Evolutionary conservation across 176 grass and related monocot genomes (phyloP), one percentile per base, ranked within the genome.

Genomic region (Microstegium vimineum): DNA sequence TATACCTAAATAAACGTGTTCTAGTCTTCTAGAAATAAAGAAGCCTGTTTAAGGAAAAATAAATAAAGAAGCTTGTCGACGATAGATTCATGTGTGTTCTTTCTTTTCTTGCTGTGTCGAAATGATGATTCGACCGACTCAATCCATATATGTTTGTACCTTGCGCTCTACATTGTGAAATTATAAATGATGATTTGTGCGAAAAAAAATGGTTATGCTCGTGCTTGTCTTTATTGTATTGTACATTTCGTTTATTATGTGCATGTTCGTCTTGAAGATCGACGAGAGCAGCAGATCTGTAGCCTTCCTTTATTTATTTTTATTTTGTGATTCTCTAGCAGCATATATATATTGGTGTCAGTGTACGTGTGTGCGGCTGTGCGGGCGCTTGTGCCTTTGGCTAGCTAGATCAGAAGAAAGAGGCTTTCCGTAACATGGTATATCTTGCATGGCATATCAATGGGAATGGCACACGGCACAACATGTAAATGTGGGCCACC

Each of bases 391-490:
- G 73, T 32, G 32, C 22, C 10, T 26, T 41, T 30, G 52, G n/a
- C n/a, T n/a, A n/a, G n/a, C n/a, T n/a, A n/a, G n/a, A n/a, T n/a
- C n/a, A n/a, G n/a, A 41, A 47, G 69, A 56, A 66, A 61, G 13
- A 20, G 77, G 37, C 63, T 70, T 78, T 83, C 57, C 45, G 57
- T 61, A 66, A 27, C 75, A 35, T 43, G 76, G 57, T 49, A 38
- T 42, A 40, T 78, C 13, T 32, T 69, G 76, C 69, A n/a, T n/a
- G 23, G 62, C 61, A 69, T 80, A 80, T n/a, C n/a, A 69, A 84
- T 66, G 72, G 65, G 15, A 26, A 47, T 62, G 36, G 16, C 56
- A 52, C 71, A 66, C 17, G 16, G 22, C n/a, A 25, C 54, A 59
- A 4, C 54, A 59, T 59, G 54, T 10, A 30, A n/a, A n/a, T 5